Evolutionary conservation across 345 rosid genomes (phyloP), one percentile per base, ranked within the genome.

Genomic region (Aquilaria sinensis): DNA sequence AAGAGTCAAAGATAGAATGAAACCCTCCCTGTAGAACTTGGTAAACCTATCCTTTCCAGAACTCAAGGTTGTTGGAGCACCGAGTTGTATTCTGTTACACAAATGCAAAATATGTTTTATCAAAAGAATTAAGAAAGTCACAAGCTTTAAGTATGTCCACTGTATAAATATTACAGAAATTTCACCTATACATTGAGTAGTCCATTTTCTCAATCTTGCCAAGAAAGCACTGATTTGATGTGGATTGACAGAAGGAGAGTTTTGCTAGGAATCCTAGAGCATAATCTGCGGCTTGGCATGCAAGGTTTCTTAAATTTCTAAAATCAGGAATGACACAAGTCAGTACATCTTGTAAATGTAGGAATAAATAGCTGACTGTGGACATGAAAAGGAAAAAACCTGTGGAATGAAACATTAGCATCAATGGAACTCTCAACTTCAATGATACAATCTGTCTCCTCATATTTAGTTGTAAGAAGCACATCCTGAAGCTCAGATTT

Each of bases 381-480:
- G 63, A 63, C 57, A 8, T 33, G 4, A 13, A 29, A 48, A 63
- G 34, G 14, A 43, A 56, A 59, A 14, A 70, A 89, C 98, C 98
- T 85, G 75, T 92, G 98, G 74, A 84, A 79, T 55, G 71, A 50
- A 48, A 93, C 81, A 74, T 92, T 92, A 63, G 81, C 68, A 64
- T 70, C 70, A 32, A 89, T 92, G 80, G 81, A 57, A 66, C 98
- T 92, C 75, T 87, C 84, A 73, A 87, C 91, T 82, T 92, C 98
- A 87, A 89, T 79, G 41, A 92, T 66, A 54, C 80, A 70, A 71
- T 92, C 97, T 57, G 65, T 69, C 56, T 71, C 74, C 73, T 74
- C 83, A 61, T 71, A 11, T 61, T 73, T 72, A 76, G 84, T 74
- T 68, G 63, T 65, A 49, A 76, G 58, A 58, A 92, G 66, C 57